Percentiles rank a stretch among this genome's conserved stretches.
phyloP scores from a whole-genome alignment of 257 asterid species.

The Striga asiatica region DNA sequence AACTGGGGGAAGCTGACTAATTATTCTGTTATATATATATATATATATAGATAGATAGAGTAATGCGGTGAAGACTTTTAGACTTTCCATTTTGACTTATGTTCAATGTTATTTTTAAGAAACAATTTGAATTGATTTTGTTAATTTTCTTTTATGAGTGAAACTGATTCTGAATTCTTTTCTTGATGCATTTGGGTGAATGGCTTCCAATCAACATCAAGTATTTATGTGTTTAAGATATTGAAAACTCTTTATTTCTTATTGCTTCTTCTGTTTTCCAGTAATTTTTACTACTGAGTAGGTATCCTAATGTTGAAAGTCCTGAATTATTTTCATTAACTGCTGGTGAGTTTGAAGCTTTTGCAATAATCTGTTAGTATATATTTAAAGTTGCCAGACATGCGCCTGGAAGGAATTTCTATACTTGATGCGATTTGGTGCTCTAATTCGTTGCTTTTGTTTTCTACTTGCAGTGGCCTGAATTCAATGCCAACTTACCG shows the following conservation, averaged over 20 bases:
- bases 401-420: neutral
- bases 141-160: neutral
- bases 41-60: too few species aligned
- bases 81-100: neutral
- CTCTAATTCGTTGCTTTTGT: neutral
- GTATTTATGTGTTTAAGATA: too few species aligned
- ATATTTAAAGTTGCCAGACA: conserved; percentile 2
- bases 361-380: neutral
- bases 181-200: neutral
- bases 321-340: neutral
- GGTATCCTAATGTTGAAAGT: conserved; percentile 1
- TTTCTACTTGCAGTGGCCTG: conserved; percentile 83
- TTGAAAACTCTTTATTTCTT: too few species aligned
- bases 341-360: neutral
- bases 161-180: neutral
- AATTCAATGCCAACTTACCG: conserved; percentile 55
- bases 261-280: neutral
- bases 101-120: neutral
- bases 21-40: too few species aligned
- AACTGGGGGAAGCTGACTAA: too few species aligned
- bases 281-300: neutral
- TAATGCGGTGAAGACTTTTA: neutral
- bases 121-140: neutral
- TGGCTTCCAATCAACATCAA: too few species aligned
- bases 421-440: neutral